phyloP scores from a whole-genome alignment of 495 filamentous ascomycete genomes.

The Melanomma pulvis-pyrius region DNA sequence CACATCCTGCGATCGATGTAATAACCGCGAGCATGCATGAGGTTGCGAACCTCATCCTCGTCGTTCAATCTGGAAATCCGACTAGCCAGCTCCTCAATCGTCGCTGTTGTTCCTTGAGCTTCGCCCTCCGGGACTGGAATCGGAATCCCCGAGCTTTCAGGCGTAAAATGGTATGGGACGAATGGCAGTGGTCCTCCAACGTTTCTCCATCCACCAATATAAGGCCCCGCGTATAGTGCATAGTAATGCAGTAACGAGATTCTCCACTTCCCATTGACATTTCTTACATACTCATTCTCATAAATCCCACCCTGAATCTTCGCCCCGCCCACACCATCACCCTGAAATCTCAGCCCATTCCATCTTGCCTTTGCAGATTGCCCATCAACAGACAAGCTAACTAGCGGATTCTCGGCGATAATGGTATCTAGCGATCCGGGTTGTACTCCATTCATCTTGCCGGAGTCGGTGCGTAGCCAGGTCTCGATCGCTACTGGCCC shows the following conservation, averaged over 20 bases:
- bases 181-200: constrained; percentile 12
- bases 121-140: constrained; percentile 15
- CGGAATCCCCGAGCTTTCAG: constrained; percentile 12
- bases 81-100: constrained; percentile 5
- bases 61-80: constrained; percentile 23
- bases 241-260: constrained; percentile 20
- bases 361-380: constrained; percentile 24
- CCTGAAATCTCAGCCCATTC: constrained; percentile 30
- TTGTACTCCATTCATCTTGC: constrained; percentile 24
- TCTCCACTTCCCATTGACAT: constrained; percentile 5
- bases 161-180: constrained; percentile 25
- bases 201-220: constrained; percentile 30
- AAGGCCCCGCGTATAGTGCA: constrained; percentile 21
- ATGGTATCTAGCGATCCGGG: constrained; percentile 19
- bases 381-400: constrained; percentile 21
- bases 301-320: constrained; percentile 30
- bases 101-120: constrained; percentile 1
- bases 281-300: constrained; percentile 21
- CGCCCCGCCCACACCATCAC: constrained; percentile 21
- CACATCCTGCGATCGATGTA: constrained; percentile 34
- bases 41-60: constrained; percentile 29
- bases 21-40: constrained; percentile 24
- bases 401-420: constrained; percentile 17
- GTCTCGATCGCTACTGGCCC: constrained; percentile 9
- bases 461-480: constrained; percentile 18